These are phyloP conservation scores for Leccinum rimulosum DNA, from an alignment of 768 basidiomycete genomes.

Conservation along the genomic window DNA sequence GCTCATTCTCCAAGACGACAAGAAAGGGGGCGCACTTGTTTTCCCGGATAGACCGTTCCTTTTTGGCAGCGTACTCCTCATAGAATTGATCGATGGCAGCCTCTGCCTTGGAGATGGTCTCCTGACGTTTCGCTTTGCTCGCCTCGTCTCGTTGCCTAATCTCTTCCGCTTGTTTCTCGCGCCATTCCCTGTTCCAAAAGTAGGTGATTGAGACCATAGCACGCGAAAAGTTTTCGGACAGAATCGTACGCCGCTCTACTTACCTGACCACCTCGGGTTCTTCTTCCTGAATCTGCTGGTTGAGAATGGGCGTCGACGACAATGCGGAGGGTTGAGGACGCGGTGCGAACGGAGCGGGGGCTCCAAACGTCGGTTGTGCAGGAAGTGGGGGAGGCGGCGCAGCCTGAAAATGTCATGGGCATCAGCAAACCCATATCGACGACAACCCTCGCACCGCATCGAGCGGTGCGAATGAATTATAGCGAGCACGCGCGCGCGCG, in stretches of 20 bases:
- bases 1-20: not conserved
- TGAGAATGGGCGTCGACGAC: constrained; percentile 72
- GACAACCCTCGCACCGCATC: constrained; percentile 14
- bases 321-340: constrained; percentile 70
- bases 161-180: constrained; percentile 79
- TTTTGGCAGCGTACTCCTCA: constrained; percentile 82
- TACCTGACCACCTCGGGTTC: constrained; percentile 88
- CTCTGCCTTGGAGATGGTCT: constrained; percentile 82
- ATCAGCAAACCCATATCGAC: constrained; percentile 2
- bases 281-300: constrained; percentile 66
- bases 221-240: not conserved
- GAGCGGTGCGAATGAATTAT: not conserved
- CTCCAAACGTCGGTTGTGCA: constrained; percentile 43
- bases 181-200: constrained; percentile 67
- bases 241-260: constrained; percentile 10
- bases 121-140: constrained; percentile 72
- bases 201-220: not conserved
- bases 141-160: constrained; percentile 81
- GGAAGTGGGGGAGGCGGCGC: constrained; percentile 31
- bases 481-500: not conserved
- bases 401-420: constrained; percentile 19
- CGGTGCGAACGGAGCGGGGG: constrained; percentile 64
- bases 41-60: constrained; percentile 86
- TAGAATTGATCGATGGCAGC: constrained; percentile 88
- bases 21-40: constrained; percentile 68